A percentile compares a stretch with the other conserved stretches of the same genome.
Conservation (phyloP, 192 early-diverging fungal species). For the Coemansia umbellata region DNA sequence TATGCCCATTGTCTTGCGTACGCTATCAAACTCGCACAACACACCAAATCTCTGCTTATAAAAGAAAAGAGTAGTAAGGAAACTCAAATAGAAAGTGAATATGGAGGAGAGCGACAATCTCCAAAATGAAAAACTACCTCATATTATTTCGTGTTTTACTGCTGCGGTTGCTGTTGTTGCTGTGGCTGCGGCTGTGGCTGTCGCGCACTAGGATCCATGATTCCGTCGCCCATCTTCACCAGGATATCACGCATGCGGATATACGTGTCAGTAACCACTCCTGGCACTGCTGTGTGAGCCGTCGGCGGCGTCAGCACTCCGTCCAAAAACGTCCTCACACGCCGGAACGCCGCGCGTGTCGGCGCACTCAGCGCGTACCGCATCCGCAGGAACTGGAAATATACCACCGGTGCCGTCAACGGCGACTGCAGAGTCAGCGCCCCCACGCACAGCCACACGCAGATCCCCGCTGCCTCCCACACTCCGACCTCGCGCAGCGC, state of each 20-base stretch:
- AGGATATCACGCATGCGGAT: conserved; percentile 34
- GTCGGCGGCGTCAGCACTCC: conserved; percentile 21
- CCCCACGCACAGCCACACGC: conserved; percentile 33
- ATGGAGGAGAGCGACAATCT: no score
- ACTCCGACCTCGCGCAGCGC: conserved; percentile 42
- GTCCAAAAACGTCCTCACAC: conserved; percentile 26
- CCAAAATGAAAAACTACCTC: no score
- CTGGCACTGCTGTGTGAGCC: conserved; percentile 17
- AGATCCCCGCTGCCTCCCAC: conserved; percentile 43
- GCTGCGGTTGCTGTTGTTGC: not conserved
- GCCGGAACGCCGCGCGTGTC: conserved; percentile 37
- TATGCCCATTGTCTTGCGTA: no score
- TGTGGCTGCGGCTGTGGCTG: conserved; percentile 34
- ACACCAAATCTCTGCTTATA: no score
- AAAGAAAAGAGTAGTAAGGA: no score
- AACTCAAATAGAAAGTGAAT: no score
- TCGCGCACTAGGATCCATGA: conserved; percentile 20
- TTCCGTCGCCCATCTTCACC: conserved; percentile 24
- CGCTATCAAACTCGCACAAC: no score
- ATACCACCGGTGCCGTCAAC: conserved; percentile 28
- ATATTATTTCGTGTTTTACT: no score
- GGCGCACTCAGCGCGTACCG: conserved; percentile 45
- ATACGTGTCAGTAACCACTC: conserved; percentile 33
- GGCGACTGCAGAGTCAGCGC: conserved; percentile 43
- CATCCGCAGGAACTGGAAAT: conserved; percentile 42